Evolutionary conservation across 2,329 filamentous ascomycete species (phyloP).

Genomic region (Dactylellina parvicollis): DNA sequence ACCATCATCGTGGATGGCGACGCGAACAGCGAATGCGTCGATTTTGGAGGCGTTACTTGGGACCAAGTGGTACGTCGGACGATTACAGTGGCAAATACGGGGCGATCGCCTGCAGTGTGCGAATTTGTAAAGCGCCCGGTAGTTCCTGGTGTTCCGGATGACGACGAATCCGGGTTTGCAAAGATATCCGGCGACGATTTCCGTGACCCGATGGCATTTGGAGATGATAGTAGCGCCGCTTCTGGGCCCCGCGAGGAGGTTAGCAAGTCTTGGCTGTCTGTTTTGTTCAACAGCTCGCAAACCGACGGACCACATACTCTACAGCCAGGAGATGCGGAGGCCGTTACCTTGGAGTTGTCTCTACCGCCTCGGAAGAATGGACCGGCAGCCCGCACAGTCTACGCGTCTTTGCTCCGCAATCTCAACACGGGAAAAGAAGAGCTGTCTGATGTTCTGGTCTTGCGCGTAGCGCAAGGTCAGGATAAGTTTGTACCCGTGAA

Average conservation of each 20-base stretch:
- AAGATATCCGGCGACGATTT: conserved; percentile 57
- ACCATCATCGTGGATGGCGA: conserved; percentile 76
- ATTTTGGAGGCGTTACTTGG: conserved; percentile 81
- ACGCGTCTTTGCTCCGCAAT: conserved; percentile 67
- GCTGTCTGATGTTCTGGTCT: conserved; percentile 86
- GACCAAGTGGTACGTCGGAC: conserved; percentile 72
- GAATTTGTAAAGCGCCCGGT: conserved; percentile 78
- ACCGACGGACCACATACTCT: conserved; percentile 63
- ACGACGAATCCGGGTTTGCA: conserved; percentile 53
- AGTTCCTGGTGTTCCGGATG: conserved; percentile 63
- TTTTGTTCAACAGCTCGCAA: conserved; percentile 19
- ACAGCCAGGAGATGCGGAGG: conserved; percentile 83
- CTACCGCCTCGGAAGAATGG: conserved; percentile 68
- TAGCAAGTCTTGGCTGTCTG: conserved; percentile 42
- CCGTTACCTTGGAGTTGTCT: conserved; percentile 70
- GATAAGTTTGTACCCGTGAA: conserved; percentile 90
- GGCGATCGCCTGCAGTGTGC: conserved; percentile 80
- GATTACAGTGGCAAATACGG: conserved; percentile 91
- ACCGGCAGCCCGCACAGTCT: conserved; percentile 62
- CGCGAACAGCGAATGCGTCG: conserved; percentile 70
- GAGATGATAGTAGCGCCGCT: conserved; percentile 24
- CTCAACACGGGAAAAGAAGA: conserved; percentile 75
- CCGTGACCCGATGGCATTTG: conserved; percentile 46
- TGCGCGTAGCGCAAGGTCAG: conserved; percentile 82
- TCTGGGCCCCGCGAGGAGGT: conserved; percentile 21